Conservation (phyloP, 2,329 filamentous ascomycete genomes). For the Neopestalotiopsis clavispora region DNA sequence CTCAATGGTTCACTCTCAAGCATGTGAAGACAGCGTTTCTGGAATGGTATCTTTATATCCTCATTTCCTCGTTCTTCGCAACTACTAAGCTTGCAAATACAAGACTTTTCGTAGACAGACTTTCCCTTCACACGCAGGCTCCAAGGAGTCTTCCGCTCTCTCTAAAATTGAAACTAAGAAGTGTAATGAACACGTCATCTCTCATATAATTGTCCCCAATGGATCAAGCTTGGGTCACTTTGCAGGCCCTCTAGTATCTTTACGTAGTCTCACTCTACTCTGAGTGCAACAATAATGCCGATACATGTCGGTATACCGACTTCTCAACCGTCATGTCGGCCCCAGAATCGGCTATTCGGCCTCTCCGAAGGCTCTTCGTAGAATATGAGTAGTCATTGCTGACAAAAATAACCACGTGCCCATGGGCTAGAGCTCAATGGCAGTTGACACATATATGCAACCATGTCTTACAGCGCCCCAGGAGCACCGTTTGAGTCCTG, state of each 20-base stretch:
- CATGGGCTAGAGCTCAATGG: not conserved
- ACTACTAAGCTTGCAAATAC: not conserved
- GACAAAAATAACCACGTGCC: not conserved
- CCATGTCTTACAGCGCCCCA: constrained; percentile 12
- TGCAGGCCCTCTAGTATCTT: not conserved
- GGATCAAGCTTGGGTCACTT: not conserved
- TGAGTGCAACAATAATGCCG: not conserved
- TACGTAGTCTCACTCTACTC: not conserved
- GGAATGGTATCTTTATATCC: not conserved
- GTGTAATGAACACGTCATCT: not conserved
- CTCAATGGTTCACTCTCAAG: not conserved
- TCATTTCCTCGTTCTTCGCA: not conserved
- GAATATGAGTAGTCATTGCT: not conserved
- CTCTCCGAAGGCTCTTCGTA: not conserved
- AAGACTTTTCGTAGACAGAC: not conserved
- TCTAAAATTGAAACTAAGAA: not conserved
- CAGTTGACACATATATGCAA: not conserved
- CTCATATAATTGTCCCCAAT: constrained; percentile 5
- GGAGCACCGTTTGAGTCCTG: constrained; percentile 26
- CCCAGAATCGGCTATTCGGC: not conserved
- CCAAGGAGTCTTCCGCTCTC: not conserved
- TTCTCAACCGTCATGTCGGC: not conserved
- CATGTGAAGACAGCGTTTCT: not conserved
- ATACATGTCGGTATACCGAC: not conserved
- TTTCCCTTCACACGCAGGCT: not conserved